Evolutionary conservation across 1,284 basidiomycete genomes (phyloP).

Genomic region (Earliella scabrosa): DNA sequence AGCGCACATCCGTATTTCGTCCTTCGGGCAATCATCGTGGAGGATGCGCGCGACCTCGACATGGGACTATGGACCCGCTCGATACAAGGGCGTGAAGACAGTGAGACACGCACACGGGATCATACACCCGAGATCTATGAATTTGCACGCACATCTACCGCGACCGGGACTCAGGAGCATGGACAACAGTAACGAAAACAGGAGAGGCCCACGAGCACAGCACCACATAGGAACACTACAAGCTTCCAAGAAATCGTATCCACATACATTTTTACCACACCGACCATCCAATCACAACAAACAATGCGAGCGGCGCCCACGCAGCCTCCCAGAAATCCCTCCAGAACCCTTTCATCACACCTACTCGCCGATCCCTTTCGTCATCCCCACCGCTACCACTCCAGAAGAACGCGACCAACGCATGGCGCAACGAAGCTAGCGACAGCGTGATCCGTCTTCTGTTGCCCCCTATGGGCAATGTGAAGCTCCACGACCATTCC

Average conservation of each 20-base stretch:
- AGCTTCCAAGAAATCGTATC: not conserved
- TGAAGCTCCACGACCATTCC: slow-evolving; percentile 24
- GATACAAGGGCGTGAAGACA: slow-evolving; percentile 30
- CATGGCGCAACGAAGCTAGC: not conserved
- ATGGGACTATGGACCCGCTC: slow-evolving; percentile 48
- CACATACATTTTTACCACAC: slow-evolving; percentile 17
- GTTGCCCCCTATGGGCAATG: slow-evolving; percentile 32
- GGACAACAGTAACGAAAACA: too few species aligned
- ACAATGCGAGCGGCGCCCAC: slow-evolving; percentile 40
- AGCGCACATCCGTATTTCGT: slow-evolving; percentile 45
- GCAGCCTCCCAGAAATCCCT: slow-evolving; percentile 40
- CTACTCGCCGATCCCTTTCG: slow-evolving; percentile 20
- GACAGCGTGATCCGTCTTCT: slow-evolving; percentile 34
- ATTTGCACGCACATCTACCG: too few species aligned
- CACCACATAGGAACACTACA: too few species aligned
- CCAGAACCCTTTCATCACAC: slow-evolving; percentile 36
- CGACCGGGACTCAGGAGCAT: too few species aligned
- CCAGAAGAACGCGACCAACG: slow-evolving; percentile 17
- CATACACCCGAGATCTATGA: not conserved
- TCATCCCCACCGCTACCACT: slow-evolving; percentile 8
- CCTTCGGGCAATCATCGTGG: slow-evolving; percentile 53
- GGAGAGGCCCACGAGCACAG: too few species aligned
- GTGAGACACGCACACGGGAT: not conserved
- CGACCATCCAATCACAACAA: slow-evolving; percentile 32
- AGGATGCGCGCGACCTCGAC: slow-evolving; percentile 49